These are phyloP conservation scores for Hyaloscypha finlandica DNA, from an alignment of 495 filamentous ascomycete genomes.

Conservation along the genomic window DNA sequence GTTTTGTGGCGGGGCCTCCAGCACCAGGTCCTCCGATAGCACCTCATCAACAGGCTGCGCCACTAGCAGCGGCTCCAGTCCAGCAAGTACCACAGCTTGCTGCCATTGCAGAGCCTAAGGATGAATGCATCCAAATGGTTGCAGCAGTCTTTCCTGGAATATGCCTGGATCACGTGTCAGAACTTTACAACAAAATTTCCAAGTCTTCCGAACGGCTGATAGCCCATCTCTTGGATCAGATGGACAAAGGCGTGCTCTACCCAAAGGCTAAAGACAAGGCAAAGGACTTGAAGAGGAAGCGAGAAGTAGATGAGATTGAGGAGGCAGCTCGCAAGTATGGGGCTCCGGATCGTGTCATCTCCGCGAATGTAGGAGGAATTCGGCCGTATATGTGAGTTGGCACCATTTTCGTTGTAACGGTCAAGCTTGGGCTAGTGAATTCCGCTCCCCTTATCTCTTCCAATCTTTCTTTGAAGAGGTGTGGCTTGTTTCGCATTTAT, in stretches of 20 bases:
- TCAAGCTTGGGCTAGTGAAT: no score
- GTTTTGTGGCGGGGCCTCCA: not conserved
- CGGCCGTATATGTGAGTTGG: constrained; percentile 23
- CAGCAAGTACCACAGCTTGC: not conserved
- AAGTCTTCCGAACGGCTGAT: constrained; percentile 38
- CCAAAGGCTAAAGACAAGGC: constrained; percentile 48
- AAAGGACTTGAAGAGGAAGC: constrained; percentile 43
- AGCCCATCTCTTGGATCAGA: constrained; percentile 45
- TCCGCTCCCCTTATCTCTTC: no score
- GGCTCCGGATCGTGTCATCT: constrained; percentile 27
- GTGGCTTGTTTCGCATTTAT: not conserved
- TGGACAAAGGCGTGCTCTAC: constrained; percentile 40
- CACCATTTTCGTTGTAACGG: not conserved
- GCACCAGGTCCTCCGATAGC: not conserved
- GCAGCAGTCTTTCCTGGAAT: constrained; percentile 54
- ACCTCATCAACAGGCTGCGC: not conserved
- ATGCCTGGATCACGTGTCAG: constrained; percentile 43
- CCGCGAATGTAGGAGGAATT: constrained; percentile 1
- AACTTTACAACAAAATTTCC: constrained; percentile 38
- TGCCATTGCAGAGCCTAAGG: constrained; percentile 18
- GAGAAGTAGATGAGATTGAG: constrained; percentile 38
- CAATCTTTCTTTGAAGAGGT: not conserved
- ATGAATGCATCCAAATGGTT: constrained; percentile 41
- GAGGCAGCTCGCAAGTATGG: constrained; percentile 40
- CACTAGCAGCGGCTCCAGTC: not conserved